Conservation (phyloP, 1,139 yeast species). For the Geotrichum reessii region DNA sequence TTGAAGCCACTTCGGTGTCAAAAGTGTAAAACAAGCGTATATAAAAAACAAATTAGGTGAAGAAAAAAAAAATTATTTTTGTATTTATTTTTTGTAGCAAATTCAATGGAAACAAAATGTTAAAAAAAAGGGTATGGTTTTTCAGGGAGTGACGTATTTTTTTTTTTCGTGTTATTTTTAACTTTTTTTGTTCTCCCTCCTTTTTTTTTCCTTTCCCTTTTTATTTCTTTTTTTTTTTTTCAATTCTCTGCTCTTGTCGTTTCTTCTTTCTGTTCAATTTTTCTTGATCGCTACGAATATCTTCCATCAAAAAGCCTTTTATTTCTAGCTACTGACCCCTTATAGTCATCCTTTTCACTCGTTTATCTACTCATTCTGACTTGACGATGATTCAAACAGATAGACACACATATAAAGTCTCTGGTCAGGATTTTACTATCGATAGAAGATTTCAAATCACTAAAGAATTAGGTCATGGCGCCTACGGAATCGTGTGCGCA, state of each 20-base stretch:
- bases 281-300: not conserved
- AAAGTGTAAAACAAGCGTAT: too few species aligned
- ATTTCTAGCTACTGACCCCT: not conserved
- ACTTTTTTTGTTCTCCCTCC: not conserved
- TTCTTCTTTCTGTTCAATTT: not conserved
- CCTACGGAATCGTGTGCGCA: slow-evolving; percentile 93
- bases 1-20: too few species aligned
- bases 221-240: not conserved
- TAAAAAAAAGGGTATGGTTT: too few species aligned
- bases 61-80: too few species aligned
- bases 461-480: slow-evolving; percentile 76
- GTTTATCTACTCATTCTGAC: not conserved
- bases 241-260: not conserved
- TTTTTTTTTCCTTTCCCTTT: not conserved
- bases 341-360: too few species aligned
- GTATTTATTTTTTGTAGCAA: too few species aligned
- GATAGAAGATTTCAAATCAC: slow-evolving; percentile 19
- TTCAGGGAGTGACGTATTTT: not conserved
- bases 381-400: slow-evolving; percentile 8
- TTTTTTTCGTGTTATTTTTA: not conserved
- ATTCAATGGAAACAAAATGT: too few species aligned
- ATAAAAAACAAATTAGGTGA: too few species aligned
- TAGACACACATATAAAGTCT: slow-evolving; percentile 21
- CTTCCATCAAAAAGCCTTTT: not conserved
- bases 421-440: slow-evolving; percentile 20